Evolutionary conservation across 73 alveolate species (phyloP).

Genomic region (Paramecium biaurelia): DNA sequence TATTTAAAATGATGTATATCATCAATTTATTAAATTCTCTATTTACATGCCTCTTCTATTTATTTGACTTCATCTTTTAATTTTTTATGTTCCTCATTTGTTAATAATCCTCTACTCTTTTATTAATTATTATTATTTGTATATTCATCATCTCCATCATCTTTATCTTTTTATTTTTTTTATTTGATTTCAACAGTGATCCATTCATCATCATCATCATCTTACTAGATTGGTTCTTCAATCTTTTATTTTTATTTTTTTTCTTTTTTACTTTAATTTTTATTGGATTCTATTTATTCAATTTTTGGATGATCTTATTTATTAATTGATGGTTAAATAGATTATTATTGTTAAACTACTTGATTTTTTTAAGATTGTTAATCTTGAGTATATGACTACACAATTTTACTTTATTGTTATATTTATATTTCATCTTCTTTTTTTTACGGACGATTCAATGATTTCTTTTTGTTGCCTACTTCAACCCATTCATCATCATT

Average conservation of each 20-base stretch:
- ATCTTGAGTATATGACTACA: not conserved
- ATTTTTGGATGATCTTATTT: not conserved
- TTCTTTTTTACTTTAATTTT: not conserved
- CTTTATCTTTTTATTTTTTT: not conserved
- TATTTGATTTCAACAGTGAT: not conserved
- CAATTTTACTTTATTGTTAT: not conserved
- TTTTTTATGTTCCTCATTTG: not conserved
- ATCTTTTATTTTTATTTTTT: not conserved
- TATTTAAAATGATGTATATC: not conserved
- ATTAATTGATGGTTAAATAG: not conserved
- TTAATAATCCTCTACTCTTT: not conserved
- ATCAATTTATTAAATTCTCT: not conserved
- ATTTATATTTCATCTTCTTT: not conserved
- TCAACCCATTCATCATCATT: conserved; percentile 25
- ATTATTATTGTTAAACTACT: not conserved
- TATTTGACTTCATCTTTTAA: not conserved
- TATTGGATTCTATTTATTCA: not conserved
- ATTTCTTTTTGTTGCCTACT: not conserved
- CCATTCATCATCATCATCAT: conserved; percentile 23
- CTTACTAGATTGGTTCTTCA: not conserved
- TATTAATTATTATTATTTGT: not conserved
- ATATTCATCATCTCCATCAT: not conserved
- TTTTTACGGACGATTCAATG: not conserved
- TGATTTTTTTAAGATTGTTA: not conserved
- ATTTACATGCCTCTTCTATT: not conserved